Evolutionary conservation across 768 basidiomycete genomes (phyloP), one percentile per base, ranked within the genome.

Genomic region (Mycena maculata): DNA sequence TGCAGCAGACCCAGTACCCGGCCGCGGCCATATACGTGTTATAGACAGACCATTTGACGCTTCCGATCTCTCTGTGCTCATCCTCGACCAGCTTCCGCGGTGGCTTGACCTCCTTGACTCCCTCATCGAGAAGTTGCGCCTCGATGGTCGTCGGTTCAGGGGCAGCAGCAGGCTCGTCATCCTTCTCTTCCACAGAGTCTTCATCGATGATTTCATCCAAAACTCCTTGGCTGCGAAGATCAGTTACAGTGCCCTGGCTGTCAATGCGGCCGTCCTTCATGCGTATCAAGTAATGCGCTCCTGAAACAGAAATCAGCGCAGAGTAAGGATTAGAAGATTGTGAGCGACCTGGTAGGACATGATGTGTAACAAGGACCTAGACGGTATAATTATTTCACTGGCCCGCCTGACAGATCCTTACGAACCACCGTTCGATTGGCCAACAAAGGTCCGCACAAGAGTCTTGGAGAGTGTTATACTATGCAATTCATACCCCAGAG

Each of bases 251-350:
- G 11, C 94, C 94, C 73, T 92, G 88, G 1, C 86, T 85, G 72
- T 94, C 92, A 55, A 94, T 88, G 20, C 92, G 87, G 3, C 93
- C 94, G 73, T 94, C 93, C 4, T 92, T 83, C 85, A 95, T 90
- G 27, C 91, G 87, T 13, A 94, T 83, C 3, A 95, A 78, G 72
- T 93, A 93, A 71, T 89, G 73, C 0, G 91, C 86, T 3, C 52
- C 61, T 63, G 11, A 5, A 16, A 23, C 23, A 20, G 18, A n/a
- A 28, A 3, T 44, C 7, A 55, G 28, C 22, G 30, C 3, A 13
- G 5, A 2, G 13, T 9, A 13, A 45, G 28, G 25, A 13, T 41
- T 15, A 18, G 36, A 13, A 22, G 2, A 18, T 6, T 13, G 16
- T 3, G 31, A 15, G 31, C 0, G 13, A 2, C 88, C 89, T 1